Evolutionary conservation across 169 alveolate genomes (phyloP), one percentile per base, ranked within the genome.

Genomic region (Plasmodium adleri): DNA sequence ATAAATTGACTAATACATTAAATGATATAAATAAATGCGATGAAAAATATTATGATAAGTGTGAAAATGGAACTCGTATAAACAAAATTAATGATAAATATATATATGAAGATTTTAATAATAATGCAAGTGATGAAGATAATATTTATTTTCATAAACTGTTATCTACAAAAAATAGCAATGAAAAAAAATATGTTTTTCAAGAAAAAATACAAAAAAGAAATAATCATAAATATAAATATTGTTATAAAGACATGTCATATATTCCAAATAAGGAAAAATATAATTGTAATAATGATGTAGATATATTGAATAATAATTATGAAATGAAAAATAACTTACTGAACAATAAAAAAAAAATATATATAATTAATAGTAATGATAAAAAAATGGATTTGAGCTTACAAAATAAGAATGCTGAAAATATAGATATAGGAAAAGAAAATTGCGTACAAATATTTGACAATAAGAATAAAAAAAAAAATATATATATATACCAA

Each of bases 31-130:
- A 26, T 60, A 60, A 74, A 13, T 12, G 39, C n/a, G 17, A 9
- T 7, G 71, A 78, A 78, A 52, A 12, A 68, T 47, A 20, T 49
- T 64, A 52, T 20, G 89, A 66, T 22, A 3, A 13, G 22, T 78
- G 70, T 49, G 49, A 50, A 17, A 60, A 32, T 20, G 24, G 26
- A 67, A 47, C 39, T 75, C 52, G 49, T 28, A 47, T 49, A 60
- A 74, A 50, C 52, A 54, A 49, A 62, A 75, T 26, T 7, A 63
- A 28, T 28, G 64, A 52, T 39, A 60, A 59, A 26, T 59, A 59
- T 52, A 60, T 67, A 28, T 50, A 50, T 17, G 62, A 60, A 24
- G 10, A 24, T 7, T 22, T 24, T 59, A 74, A 58, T 12, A 32
- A 45, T 43, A 24, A 59, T 74, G 49, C 12, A 13, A 74, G 43